A percentile compares a stretch with the other conserved stretches of the same genome.
Conservation (phyloP, 257 asterid species). For the Nemophila menziesii region DNA sequence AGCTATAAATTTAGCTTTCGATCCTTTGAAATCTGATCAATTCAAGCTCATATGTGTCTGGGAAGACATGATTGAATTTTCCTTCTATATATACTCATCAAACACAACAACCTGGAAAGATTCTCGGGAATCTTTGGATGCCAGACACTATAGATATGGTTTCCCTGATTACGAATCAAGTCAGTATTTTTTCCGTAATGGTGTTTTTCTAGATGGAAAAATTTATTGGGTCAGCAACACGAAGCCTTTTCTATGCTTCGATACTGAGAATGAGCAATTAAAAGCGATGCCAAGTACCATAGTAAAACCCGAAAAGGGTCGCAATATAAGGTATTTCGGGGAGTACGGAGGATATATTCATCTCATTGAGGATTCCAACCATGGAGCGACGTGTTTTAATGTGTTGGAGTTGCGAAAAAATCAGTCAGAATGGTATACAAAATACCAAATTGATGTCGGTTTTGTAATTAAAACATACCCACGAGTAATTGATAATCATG, state of each 20-base stretch:
- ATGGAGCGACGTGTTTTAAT: neutral
- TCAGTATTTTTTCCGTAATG: neutral
- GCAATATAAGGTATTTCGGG: constrained; percentile 6
- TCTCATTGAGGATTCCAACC: neutral
- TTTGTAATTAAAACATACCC: neutral
- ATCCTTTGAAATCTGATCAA: constrained; percentile 8
- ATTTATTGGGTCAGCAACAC: constrained; percentile 12
- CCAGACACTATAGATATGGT: neutral
- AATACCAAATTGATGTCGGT: neutral
- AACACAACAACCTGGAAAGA: constrained; percentile 8
- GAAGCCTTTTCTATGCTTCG: constrained; percentile 3
- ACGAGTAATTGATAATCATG: neutral
- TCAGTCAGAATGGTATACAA: constrained; percentile 6
- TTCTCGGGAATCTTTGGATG: neutral
- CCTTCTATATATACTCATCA: constrained; percentile 8
- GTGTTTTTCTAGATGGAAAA: constrained; percentile 9
- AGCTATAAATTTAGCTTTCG: constrained; percentile 10
- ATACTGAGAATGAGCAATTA: constrained; percentile 1
- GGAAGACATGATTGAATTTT: neutral
- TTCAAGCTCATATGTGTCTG: constrained; percentile 8
- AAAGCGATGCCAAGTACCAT: constrained; percentile 3
- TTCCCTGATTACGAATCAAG: neutral
- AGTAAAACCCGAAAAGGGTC: neutral
- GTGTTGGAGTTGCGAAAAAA: constrained; percentile 1
- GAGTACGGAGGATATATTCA: neutral